Conservation (phyloP, 495 filamentous ascomycete species). For the Tuber melanosporum region DNA sequence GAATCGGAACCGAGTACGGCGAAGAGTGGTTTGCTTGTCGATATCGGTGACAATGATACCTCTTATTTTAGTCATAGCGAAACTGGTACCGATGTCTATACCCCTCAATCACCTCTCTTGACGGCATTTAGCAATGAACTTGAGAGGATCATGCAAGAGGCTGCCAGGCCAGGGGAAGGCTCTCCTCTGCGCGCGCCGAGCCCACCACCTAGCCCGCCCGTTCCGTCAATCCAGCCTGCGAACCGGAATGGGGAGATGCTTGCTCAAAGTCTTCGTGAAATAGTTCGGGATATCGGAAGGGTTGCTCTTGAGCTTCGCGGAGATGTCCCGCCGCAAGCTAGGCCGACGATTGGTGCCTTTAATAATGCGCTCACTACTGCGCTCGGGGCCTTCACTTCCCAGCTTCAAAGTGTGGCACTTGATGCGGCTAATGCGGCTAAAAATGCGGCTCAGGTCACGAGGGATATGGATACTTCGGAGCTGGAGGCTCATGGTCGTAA, state of each 20-base stretch:
- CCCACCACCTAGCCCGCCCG: constrained; percentile 21
- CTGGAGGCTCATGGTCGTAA: constrained; percentile 46
- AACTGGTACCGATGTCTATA: background rate
- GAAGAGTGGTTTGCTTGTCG: constrained; percentile 22
- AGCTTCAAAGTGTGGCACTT: constrained; percentile 45
- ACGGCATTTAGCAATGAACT: constrained; percentile 52
- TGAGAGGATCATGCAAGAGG: constrained; percentile 44
- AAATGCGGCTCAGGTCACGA: constrained; percentile 44
- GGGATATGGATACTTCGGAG: constrained; percentile 45
- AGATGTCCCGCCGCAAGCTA: constrained; percentile 37
- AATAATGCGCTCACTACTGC: constrained; percentile 45
- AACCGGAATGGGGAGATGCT: constrained; percentile 28
- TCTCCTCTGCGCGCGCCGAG: constrained; percentile 7
- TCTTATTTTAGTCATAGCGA: constrained; percentile 6
- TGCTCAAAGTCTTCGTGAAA: constrained; percentile 29
- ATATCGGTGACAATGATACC: constrained; percentile 18
- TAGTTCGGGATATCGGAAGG: constrained; percentile 26
- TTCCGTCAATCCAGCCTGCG: constrained; percentile 16
- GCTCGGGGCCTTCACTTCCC: constrained; percentile 46
- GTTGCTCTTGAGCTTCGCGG: constrained; percentile 25
- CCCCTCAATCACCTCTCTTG: constrained; percentile 44
- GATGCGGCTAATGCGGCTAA: constrained; percentile 46
- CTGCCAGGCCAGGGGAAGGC: constrained; percentile 19
- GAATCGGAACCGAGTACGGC: constrained; percentile 16
- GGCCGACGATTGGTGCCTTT: constrained; percentile 45